These are phyloP conservation scores for Gossypioides kirkii DNA, from an alignment of 345 rosid genomes.

Conservation along the genomic window DNA sequence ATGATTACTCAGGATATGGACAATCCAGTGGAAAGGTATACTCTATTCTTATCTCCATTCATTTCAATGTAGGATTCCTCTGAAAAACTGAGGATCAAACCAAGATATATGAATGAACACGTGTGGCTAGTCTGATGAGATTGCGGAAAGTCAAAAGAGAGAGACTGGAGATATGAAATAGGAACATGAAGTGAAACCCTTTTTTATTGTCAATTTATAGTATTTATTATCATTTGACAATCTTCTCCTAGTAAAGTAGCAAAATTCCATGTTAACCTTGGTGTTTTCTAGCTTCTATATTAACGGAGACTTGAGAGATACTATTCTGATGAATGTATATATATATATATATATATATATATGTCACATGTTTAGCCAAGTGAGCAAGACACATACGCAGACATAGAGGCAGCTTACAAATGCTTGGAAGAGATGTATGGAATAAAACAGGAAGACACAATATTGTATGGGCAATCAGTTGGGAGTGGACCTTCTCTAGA, in stretches of 20 bases:
- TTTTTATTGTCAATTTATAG: background rate
- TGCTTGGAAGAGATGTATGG: slow-evolving; percentile 63
- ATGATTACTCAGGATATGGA: slow-evolving; percentile 91
- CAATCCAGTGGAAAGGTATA: slow-evolving; percentile 85
- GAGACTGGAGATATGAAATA: background rate
- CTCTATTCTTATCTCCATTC: background rate
- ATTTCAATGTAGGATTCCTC: background rate
- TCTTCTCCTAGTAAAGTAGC: background rate
- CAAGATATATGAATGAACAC: no score
- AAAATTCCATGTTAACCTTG: slow-evolving; percentile 4
- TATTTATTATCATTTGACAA: background rate
- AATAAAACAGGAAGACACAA: slow-evolving; percentile 60
- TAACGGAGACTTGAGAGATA: background rate
- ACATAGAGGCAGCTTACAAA: slow-evolving; percentile 70
- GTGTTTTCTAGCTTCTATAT: background rate
- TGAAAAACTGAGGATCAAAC: background rate
- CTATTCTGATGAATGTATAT: background rate
- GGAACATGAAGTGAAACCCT: background rate
- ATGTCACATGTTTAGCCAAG: slow-evolving; percentile 41
- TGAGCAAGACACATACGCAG: slow-evolving; percentile 87
- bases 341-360: background rate
- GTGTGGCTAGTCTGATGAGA: no score
- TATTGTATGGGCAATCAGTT: slow-evolving; percentile 79
- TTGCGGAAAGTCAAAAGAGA: no score
- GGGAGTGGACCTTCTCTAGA: slow-evolving; percentile 93